Evolutionary conservation across 192 early-diverging fungal species (phyloP).

Genomic region (Backusella luteola): DNA sequence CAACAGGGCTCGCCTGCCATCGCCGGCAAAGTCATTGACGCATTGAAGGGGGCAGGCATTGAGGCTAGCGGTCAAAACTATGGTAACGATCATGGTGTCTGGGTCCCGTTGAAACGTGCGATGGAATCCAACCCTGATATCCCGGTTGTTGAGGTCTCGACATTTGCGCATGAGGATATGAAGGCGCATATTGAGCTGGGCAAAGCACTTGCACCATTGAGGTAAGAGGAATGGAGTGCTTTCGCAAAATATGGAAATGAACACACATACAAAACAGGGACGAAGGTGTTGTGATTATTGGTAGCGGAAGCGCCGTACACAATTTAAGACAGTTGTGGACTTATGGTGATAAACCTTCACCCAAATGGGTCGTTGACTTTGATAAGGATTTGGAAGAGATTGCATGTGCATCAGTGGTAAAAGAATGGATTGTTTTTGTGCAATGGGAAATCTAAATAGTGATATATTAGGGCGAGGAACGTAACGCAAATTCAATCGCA

Average conservation of each 20-base stretch:
- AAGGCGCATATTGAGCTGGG: constrained; percentile 55
- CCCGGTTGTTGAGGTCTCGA: constrained; percentile 67
- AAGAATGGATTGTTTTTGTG: not conserved
- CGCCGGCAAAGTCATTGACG: constrained; percentile 45
- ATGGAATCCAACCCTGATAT: constrained; percentile 50
- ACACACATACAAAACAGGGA: constrained; percentile 31
- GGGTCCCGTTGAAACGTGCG: constrained; percentile 67
- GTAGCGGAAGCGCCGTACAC: constrained; percentile 65
- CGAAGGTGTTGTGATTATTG: constrained; percentile 62
- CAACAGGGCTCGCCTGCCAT: constrained; percentile 53
- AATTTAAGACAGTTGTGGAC: constrained; percentile 57
- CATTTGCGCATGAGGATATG: constrained; percentile 53
- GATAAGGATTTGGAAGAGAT: constrained; percentile 55
- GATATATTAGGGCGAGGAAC: constrained; percentile 28
- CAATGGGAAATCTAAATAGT: not conserved
- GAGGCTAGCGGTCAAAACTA: constrained; percentile 45
- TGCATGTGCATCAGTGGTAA: constrained; percentile 16
- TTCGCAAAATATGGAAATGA: no score
- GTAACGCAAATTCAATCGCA: constrained; percentile 37
- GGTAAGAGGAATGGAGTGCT: constrained; percentile 20
- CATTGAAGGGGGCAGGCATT: constrained; percentile 46
- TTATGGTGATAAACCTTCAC: constrained; percentile 27
- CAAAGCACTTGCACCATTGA: constrained; percentile 43
- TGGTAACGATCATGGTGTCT: constrained; percentile 70
- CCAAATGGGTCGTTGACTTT: constrained; percentile 54